A percentile compares a stretch with the other conserved stretches of the same genome.
phyloP scores from a whole-genome alignment of 1,139 yeast genomes.

The Pichia sp. region DNA sequence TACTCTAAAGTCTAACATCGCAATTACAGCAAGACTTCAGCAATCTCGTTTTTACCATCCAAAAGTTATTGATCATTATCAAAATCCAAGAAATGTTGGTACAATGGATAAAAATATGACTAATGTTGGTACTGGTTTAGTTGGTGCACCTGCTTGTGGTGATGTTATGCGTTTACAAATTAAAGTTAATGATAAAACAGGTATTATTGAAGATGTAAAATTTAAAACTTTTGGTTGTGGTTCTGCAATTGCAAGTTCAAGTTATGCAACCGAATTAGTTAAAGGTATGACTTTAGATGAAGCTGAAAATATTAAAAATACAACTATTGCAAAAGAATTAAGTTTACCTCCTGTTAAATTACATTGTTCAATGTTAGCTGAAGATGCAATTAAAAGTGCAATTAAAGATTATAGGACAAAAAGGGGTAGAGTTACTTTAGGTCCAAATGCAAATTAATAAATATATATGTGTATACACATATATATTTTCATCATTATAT shows the following conservation, averaged over 20 bases:
- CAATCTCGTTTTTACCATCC: slow-evolving; percentile 49
- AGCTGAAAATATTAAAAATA: slow-evolving; percentile 84
- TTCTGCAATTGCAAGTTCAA: slow-evolving; percentile 91
- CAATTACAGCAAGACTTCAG: slow-evolving; percentile 3
- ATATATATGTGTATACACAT: neutral
- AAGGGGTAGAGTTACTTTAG: slow-evolving; percentile 50
- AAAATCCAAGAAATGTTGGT: slow-evolving; percentile 96
- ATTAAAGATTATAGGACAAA: slow-evolving; percentile 89
- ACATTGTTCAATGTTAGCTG: slow-evolving; percentile 98
- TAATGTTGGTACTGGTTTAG: slow-evolving; percentile 95
- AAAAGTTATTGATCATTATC: slow-evolving; percentile 82
- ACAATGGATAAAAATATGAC: slow-evolving; percentile 69
- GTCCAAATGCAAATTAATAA: slow-evolving; percentile 36
- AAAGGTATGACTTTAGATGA: slow-evolving; percentile 94
- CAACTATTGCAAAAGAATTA: slow-evolving; percentile 87
- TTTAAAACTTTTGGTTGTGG: slow-evolving; percentile 99
- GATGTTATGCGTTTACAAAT: slow-evolving; percentile 98
- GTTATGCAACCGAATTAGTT: slow-evolving; percentile 90
- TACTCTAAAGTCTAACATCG: neutral
- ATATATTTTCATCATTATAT: neutral
- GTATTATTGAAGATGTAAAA: slow-evolving; percentile 88
- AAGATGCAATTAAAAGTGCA: slow-evolving; percentile 96
- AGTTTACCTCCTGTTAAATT: slow-evolving; percentile 94
- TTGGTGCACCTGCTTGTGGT: slow-evolving; percentile 99
- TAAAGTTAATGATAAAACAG: slow-evolving; percentile 83